Base-by-base conservation (phyloP, 106 monocot genomes). In the Alisma plantagoaquatica region DNA sequence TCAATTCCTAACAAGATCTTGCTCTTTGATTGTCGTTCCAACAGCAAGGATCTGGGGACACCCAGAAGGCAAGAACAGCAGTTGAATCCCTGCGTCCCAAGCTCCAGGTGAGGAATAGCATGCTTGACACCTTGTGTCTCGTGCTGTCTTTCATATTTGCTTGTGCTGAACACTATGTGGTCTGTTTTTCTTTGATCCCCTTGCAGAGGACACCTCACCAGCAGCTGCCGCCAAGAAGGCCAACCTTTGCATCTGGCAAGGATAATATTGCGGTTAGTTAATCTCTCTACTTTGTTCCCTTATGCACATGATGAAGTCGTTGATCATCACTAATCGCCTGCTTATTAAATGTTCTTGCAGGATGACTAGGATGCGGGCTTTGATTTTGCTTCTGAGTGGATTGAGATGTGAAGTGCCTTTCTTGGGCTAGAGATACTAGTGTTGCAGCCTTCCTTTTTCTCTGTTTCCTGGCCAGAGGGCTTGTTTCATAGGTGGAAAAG, bases 1-100 rank as follows among this genome's bases (percentile, higher is more conserved):
- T 53, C 17, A 27, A 19, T 7, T 10, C 2, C 49, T 23, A 3
- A 11, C 17, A 10, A 23, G 10, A 49, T 22, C 23, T 7, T 52
- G 15, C 4, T 52, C 3, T 25, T 10, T 1, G 1, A 1, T 52
- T 4, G 6, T 15, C 51, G 1, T 14, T n/a, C 24, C 27, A 3
- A 4, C 45, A 88, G 81, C 84, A 89, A 78, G 94, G 70, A 38
- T 50, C 33, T 43, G 73, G 54, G 46, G 19, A 22, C 10, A 64
- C 61, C 18, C 69, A 69, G 45, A 62, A 72, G 28, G 22, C 67
- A 25, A 74, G 52, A 59, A 55, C 66, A 27, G 51, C 75, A 29
- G 63, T 63, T 31, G 94, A 96, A 31, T 56, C 70, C 15, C 65
- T 96, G 51, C 78, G 76, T 22, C 94, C 94, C 51, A 96, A 96